These are phyloP conservation scores for Selaginella moellendorffii DNA, from an alignment of 75 land plant genomes.

Conservation along the genomic window DNA sequence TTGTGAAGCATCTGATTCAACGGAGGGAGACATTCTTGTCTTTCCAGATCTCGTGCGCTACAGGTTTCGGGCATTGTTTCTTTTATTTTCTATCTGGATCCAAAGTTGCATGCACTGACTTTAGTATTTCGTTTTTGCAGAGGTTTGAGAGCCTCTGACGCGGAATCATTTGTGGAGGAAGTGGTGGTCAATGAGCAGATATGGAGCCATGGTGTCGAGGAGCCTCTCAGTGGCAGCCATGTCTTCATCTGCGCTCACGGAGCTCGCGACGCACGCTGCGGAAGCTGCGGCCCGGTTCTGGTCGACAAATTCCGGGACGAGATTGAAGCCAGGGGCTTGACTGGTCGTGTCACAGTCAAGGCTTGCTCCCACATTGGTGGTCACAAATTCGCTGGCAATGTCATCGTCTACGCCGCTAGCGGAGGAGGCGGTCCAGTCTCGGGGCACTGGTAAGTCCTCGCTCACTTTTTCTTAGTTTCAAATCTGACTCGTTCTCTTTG, in stretches of 20 bases:
- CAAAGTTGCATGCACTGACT: background rate
- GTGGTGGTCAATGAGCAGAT: conserved; percentile 64
- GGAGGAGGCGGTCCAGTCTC: conserved; percentile 29
- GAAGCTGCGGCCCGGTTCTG: conserved; percentile 79
- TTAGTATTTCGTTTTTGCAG: conserved; percentile 22
- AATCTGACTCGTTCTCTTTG: background rate
- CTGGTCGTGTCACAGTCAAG: conserved; percentile 49
- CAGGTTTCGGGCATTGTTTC: conserved; percentile 39
- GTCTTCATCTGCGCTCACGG: conserved; percentile 87
- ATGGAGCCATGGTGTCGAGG: conserved; percentile 51
- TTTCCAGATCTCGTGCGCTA: conserved; percentile 94
- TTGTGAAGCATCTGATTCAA: conserved; percentile 69
- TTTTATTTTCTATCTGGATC: background rate
- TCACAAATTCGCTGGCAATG: conserved; percentile 90
- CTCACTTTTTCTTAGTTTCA: background rate
- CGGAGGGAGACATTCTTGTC: conserved; percentile 81
- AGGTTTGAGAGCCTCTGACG: conserved; percentile 72
- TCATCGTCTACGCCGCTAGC: conserved; percentile 60
- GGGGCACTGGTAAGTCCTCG: conserved; percentile 68
- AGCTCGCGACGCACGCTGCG: conserved; percentile 78
- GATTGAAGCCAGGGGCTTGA: conserved; percentile 45
- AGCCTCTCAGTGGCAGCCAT: conserved; percentile 50
- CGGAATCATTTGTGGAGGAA: conserved; percentile 88
- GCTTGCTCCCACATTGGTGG: conserved; percentile 94
- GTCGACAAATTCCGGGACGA: conserved; percentile 53